Conservation (phyloP, 2,329 filamentous ascomycete species). For the Bisporella sp. region DNA sequence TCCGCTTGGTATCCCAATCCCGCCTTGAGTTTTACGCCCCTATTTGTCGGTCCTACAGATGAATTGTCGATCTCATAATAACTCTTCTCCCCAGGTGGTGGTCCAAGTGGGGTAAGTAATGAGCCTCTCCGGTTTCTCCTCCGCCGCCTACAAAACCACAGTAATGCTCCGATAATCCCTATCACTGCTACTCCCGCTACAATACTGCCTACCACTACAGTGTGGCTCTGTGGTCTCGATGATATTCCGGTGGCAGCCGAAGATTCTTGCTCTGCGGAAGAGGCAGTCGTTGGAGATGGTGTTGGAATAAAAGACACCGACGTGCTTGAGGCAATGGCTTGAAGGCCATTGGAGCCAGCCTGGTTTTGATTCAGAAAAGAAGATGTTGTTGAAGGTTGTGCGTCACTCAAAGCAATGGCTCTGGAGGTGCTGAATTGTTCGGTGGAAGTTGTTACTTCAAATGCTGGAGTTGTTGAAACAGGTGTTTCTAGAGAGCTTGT, state of each 20-base stretch:
- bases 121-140: slow-evolving; percentile 14
- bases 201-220: slow-evolving; percentile 20
- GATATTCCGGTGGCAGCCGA: slow-evolving; percentile 16
- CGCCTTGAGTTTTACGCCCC: slow-evolving; percentile 13
- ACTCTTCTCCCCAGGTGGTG: slow-evolving; percentile 11
- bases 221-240: slow-evolving; percentile 10
- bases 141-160: slow-evolving; percentile 19
- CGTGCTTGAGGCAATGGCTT: slow-evolving; percentile 2
- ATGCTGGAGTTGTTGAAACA: slow-evolving; percentile 11
- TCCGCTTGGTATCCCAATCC: slow-evolving; percentile 10
- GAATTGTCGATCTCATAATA: slow-evolving; percentile 19
- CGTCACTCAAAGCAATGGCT: slow-evolving; percentile 20
- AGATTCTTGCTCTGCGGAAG: slow-evolving; percentile 7
- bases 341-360: slow-evolving; percentile 1
- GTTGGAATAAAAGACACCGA: slow-evolving; percentile 2
- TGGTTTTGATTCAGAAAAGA: slow-evolving; percentile 1
- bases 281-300: slow-evolving; percentile 7
- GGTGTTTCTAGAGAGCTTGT: background rate
- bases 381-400: slow-evolving; percentile 11
- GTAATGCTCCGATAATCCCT: slow-evolving; percentile 19
- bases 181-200: slow-evolving; percentile 21
- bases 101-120: slow-evolving; percentile 19
- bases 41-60: slow-evolving; percentile 12
- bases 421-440: slow-evolving; percentile 17
- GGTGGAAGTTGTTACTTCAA: slow-evolving; percentile 19